These are phyloP conservation scores for Eucalyptus caleyi DNA, from an alignment of 345 rosid species.

Conservation along the genomic window DNA sequence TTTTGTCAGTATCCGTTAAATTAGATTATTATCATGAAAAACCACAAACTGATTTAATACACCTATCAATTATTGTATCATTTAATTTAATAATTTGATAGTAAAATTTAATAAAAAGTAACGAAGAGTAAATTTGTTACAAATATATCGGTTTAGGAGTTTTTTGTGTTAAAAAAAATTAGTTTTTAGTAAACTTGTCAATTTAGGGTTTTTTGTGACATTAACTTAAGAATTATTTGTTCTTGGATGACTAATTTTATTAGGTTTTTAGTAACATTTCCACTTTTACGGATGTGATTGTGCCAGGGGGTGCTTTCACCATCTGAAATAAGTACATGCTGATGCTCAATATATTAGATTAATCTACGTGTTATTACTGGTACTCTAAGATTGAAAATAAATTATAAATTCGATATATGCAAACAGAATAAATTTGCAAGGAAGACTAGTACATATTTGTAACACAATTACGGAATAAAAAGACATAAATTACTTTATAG, in stretches of 20 bases:
- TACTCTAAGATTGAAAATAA: not conserved
- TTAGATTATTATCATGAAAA: too few species aligned
- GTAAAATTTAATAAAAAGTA: too few species aligned
- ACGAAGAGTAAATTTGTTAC: not conserved
- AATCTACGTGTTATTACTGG: not conserved
- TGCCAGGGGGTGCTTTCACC: not conserved
- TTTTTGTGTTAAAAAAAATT: too few species aligned
- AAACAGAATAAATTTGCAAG: not conserved
- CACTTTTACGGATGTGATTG: not conserved
- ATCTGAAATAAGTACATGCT: not conserved
- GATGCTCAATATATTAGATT: not conserved
- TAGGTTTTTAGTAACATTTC: not conserved
- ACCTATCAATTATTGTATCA: fast-evolving
- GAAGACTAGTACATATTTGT: not conserved
- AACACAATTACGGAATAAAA: not conserved
- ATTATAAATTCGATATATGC: not conserved
- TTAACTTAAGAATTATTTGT: not conserved
- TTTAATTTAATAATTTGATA: fast-evolving
- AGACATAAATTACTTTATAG: not conserved
- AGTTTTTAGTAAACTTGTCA: too few species aligned
- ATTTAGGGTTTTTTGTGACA: not conserved
- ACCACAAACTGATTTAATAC: too few species aligned
- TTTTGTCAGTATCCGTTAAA: fast-evolving
- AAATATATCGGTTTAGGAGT: fast-evolving
- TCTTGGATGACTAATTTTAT: not conserved